A percentile compares a stretch with the other conserved stretches of the same genome.
phyloP scores from a whole-genome alignment of 306 rosid species.

The Glycine tomentella region DNA sequence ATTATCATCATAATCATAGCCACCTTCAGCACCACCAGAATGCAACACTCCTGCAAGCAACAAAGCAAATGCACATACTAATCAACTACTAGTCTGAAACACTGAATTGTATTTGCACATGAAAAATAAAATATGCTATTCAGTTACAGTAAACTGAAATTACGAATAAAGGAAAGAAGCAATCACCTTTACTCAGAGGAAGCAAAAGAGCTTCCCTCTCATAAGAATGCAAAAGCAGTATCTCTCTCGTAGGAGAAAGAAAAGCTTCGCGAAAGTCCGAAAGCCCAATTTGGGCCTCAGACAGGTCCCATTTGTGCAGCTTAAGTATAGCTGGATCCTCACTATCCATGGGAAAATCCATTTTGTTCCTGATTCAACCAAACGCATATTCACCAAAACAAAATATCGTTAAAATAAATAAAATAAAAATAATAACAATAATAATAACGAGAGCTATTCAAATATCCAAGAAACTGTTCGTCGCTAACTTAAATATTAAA shows the following conservation, averaged over 20 bases:
- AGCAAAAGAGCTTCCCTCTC: slow-evolving; percentile 76
- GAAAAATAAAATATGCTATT: not conserved
- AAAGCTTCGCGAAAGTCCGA: slow-evolving; percentile 83
- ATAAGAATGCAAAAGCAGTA: slow-evolving; percentile 71
- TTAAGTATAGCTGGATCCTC: slow-evolving; percentile 76
- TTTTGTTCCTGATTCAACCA: slow-evolving; percentile 52
- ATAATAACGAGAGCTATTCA: not conserved
- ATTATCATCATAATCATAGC: slow-evolving; percentile 41
- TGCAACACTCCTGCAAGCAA: slow-evolving; percentile 61
- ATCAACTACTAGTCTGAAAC: slow-evolving; percentile 26
- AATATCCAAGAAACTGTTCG: slow-evolving; percentile 25
- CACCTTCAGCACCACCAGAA: slow-evolving; percentile 24
- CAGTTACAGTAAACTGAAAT: slow-evolving; percentile 2
- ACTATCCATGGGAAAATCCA: slow-evolving; percentile 60
- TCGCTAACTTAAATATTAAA: not conserved
- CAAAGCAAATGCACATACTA: slow-evolving; percentile 34
- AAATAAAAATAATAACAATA: not conserved
- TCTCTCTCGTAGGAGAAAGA: slow-evolving; percentile 85
- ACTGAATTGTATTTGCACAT: slow-evolving; percentile 1
- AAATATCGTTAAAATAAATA: not conserved
- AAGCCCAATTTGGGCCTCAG: slow-evolving; percentile 60
- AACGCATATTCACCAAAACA: slow-evolving; percentile 29
- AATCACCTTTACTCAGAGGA: slow-evolving; percentile 75
- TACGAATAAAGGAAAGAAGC: not conserved
- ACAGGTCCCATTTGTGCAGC: slow-evolving; percentile 76